Evolutionary conservation across 208 protist genomes (phyloP), one percentile per base, ranked within the genome.

Genomic region (Pavlovales sp.): DNA sequence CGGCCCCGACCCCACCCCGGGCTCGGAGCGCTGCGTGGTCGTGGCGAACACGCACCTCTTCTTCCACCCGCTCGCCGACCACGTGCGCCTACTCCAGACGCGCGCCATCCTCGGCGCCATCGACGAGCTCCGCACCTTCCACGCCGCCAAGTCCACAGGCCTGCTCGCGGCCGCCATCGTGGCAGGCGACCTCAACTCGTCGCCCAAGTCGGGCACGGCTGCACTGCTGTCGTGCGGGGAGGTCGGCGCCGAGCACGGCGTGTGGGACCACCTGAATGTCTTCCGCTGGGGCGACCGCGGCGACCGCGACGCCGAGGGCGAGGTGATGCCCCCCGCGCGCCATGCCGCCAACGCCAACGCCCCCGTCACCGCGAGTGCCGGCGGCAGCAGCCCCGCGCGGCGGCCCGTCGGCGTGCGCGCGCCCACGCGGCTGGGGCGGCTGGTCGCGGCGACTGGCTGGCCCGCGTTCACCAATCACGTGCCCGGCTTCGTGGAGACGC

Each of bases 41-140:
- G 88, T 96, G 34, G 95, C 93, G 71, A 97, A 96, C 92, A 97
- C 96, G 36, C 96, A 97, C 90, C 92, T 97, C 47, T 97, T 96
- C 90, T 97, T 94, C 91, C 96, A 96, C 88, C 93, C 96, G 40
- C 95, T 96, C 76, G 96, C 92, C 1, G 96, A 94, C 82, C 96
- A 97, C 90, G 94, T 97, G 86, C 96, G 96, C 78, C 88, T 95
- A n/a, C 83, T 97, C n/a, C 96, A 97, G 85, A 83, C 88, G 36
- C 95, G 93, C 88, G 93, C 96, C 90, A 71, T 96, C 79, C 66
- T 96, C 37, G 66, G 93, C 47, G 89, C 81, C 75, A 42, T 96
- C 57, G 84, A 93, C 36, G 36, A 79, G 44, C 44, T 57, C 44
- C 20, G 44, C 75, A 26, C 75, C 14, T 26, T 7, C 75, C 44